phyloP scores from a whole-genome alignment of 1,139 yeast genomes.

The Maudiozyma humilis region DNA sequence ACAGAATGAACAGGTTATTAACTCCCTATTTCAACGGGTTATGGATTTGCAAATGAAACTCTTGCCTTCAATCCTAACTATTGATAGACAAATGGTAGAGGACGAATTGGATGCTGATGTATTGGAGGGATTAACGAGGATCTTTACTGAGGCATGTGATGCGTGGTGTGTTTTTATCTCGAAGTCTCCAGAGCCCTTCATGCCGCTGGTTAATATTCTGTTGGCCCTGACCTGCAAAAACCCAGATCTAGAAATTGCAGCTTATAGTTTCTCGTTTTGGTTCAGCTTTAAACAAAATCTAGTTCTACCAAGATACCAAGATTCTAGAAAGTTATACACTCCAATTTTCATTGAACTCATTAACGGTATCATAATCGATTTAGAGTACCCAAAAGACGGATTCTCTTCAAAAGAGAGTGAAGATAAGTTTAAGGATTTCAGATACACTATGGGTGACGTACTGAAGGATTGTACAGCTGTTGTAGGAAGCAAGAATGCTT shows the following conservation, averaged over 20 bases:
- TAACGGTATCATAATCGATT: constrained; percentile 58
- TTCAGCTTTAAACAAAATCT: constrained; percentile 67
- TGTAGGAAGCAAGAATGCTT: constrained; percentile 65
- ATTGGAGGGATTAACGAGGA: constrained; percentile 62
- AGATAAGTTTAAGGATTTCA: constrained; percentile 85
- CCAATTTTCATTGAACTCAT: constrained; percentile 60
- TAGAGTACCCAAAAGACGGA: constrained; percentile 60
- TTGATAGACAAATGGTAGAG: constrained; percentile 12
- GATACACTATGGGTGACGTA: constrained; percentile 96
- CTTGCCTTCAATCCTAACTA: constrained; percentile 16
- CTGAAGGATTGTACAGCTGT: constrained; percentile 90
- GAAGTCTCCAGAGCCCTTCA: constrained; percentile 60
- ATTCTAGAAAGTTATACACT: constrained; percentile 47
- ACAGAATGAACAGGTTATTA: constrained; percentile 51
- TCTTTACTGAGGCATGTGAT: constrained; percentile 90
- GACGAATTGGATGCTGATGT: constrained; percentile 38
- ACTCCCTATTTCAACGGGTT: constrained; percentile 61
- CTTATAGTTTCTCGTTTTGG: constrained; percentile 92
- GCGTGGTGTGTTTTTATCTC: constrained; percentile 89
- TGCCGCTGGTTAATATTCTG: constrained; percentile 67
- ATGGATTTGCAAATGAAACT: constrained; percentile 40
- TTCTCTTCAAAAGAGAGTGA: constrained; percentile 54
- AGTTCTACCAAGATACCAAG: constrained; percentile 53
- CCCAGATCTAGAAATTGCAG: constrained; percentile 75
- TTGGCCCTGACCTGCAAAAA: constrained; percentile 34